These are phyloP conservation scores for Penicillium italicum DNA, from an alignment of 2,329 filamentous ascomycete genomes.

Conservation along the genomic window DNA sequence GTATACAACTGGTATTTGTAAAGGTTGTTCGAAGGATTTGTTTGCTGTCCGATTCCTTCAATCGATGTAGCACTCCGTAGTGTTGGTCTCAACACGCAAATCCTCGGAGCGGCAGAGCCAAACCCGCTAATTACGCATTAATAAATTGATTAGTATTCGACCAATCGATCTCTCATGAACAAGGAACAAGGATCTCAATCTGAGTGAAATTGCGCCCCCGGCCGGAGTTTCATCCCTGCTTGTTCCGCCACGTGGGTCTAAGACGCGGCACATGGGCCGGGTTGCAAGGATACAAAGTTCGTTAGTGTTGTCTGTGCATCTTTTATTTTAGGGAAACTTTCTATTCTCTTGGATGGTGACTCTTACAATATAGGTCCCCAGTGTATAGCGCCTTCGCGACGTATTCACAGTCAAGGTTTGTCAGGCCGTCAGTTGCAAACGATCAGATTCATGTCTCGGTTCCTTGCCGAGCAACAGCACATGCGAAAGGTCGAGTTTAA, in stretches of 20 bases:
- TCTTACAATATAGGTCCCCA: not conserved
- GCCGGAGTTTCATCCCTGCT: conserved; percentile 9
- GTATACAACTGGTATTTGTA: not conserved
- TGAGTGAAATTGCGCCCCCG: conserved; percentile 4
- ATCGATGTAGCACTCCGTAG: not conserved
- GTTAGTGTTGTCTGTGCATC: not conserved
- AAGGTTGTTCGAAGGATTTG: not conserved
- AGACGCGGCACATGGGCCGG: conserved; percentile 15
- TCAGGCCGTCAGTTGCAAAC: not conserved
- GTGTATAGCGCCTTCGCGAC: not conserved
- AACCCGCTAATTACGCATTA: conserved; percentile 1
- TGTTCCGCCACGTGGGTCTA: conserved; percentile 19
- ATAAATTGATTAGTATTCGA: not conserved
- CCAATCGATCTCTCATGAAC: conserved; percentile 1
- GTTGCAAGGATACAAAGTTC: conserved; percentile 1
- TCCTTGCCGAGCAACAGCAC: not conserved
- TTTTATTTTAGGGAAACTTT: not conserved
- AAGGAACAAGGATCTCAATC: conserved; percentile 3
- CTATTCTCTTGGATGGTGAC: not conserved
- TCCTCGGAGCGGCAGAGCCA: not conserved
- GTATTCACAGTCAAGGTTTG: not conserved
- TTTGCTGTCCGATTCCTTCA: not conserved
- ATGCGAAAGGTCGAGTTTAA: conserved; percentile 2
- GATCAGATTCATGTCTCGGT: not conserved
- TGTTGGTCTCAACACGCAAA: not conserved